Percentiles rank a stretch among this genome's conserved stretches.
These are phyloP conservation scores for Trypanosoma vivax DNA, from an alignment of 208 protist genomes.

Conservation along the genomic window DNA sequence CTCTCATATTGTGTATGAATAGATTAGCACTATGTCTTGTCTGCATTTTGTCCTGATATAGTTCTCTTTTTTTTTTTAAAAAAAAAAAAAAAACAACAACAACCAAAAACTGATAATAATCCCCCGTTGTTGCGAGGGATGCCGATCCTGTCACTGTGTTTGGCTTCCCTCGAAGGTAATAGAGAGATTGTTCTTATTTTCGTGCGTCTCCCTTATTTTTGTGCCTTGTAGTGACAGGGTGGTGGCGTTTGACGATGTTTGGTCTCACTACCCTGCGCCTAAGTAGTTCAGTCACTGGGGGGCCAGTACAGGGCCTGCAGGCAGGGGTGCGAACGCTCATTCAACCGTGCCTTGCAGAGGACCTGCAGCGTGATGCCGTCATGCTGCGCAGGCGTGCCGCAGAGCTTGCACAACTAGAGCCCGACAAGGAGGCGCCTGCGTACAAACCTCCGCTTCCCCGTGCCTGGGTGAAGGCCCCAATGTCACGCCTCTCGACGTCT, in stretches of 20 bases:
- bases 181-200: too few relatives aligned
- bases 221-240: too few relatives aligned
- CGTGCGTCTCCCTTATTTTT: too few relatives aligned
- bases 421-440: neutral
- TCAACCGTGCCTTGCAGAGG: constrained; percentile 30
- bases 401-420: constrained; percentile 27
- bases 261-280: constrained; percentile 3
- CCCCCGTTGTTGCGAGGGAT: too few relatives aligned
- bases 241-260: constrained; percentile 6
- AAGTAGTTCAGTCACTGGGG: constrained; percentile 1
- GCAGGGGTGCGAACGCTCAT: constrained; percentile 23
- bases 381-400: constrained; percentile 17
- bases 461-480: constrained; percentile 53
- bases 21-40: too few relatives aligned
- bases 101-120: too few relatives aligned
- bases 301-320: constrained; percentile 6
- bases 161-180: too few relatives aligned
- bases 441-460: constrained; percentile 44
- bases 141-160: too few relatives aligned
- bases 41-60: too few relatives aligned
- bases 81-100: too few relatives aligned
- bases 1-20: too few relatives aligned
- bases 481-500: constrained; percentile 58
- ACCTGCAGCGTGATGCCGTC: constrained; percentile 29
- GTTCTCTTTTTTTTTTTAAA: too few relatives aligned